These are phyloP conservation scores for Penicillium sp. DNA, from an alignment of 2,329 filamentous ascomycete species.

Conservation along the genomic window DNA sequence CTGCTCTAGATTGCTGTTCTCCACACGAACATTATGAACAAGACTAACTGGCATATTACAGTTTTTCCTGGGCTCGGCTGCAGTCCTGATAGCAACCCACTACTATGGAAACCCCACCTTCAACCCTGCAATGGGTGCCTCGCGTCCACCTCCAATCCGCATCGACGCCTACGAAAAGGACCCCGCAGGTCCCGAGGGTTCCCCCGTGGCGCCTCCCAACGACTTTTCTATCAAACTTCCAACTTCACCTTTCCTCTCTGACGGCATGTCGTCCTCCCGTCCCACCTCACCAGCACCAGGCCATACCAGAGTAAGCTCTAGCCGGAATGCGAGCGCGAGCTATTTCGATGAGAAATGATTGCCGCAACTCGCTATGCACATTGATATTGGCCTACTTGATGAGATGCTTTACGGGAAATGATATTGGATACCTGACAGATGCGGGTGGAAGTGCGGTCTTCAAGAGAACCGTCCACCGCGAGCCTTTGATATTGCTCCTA, in stretches of 20 bases:
- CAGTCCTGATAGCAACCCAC: constrained; percentile 75
- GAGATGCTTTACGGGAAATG: constrained; percentile 8
- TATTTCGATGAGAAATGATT: constrained; percentile 34
- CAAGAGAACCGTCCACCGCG: neutral
- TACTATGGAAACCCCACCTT: constrained; percentile 60
- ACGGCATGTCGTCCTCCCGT: constrained; percentile 47
- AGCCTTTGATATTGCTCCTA: neutral
- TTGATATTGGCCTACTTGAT: neutral
- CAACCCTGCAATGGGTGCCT: constrained; percentile 40
- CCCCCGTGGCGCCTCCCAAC: constrained; percentile 28
- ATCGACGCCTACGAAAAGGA: constrained; percentile 71
- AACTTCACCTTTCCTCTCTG: constrained; percentile 41
- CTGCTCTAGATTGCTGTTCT: neutral
- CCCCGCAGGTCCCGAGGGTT: constrained; percentile 43
- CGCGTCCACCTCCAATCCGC: constrained; percentile 44
- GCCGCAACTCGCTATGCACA: constrained; percentile 5
- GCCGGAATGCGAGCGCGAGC: constrained; percentile 28
- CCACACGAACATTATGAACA: neutral
- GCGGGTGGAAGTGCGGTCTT: neutral
- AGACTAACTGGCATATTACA: constrained; percentile 33
- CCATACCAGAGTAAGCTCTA: constrained; percentile 36
- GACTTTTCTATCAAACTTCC: constrained; percentile 42
- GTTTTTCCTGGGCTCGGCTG: constrained; percentile 70
- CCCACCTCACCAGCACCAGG: constrained; percentile 46
- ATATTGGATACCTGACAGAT: constrained; percentile 16